These are phyloP conservation scores for Chaetomiaceae sp. DNA, from an alignment of 2,329 filamentous ascomycete species.

Conservation along the genomic window DNA sequence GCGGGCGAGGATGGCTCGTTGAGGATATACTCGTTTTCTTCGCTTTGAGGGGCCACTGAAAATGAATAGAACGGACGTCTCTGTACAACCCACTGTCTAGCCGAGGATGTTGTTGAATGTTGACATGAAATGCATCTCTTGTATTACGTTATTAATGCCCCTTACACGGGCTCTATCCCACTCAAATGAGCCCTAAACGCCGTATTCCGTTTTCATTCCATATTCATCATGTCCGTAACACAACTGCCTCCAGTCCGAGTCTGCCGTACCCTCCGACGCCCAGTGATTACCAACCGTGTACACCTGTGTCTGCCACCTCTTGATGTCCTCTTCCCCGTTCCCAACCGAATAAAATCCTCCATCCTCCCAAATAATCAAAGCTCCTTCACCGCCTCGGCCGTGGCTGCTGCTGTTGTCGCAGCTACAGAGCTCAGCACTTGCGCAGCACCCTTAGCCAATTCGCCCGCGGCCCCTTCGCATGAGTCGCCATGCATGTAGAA, in stretches of 20 bases:
- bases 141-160: conserved; percentile 11
- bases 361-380: conserved; percentile 28
- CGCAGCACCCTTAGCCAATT: conserved; percentile 1
- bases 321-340: no score
- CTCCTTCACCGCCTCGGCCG: conserved; percentile 34
- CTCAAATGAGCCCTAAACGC: conserved; percentile 1
- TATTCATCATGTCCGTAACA: neutral
- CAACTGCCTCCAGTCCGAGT: neutral
- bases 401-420: conserved; percentile 34
- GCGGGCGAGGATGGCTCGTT: conserved; percentile 60
- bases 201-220: neutral
- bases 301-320: no score
- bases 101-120: neutral
- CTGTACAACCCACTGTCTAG: neutral
- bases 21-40: conserved; percentile 43
- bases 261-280: neutral
- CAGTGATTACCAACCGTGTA: neutral
- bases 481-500: conserved; percentile 92
- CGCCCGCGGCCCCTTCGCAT: conserved; percentile 34
- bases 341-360: neutral
- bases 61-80: neutral
- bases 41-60: conserved; percentile 6
- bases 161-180: neutral
- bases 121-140: neutral
- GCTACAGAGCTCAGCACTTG: conserved; percentile 31